These are phyloP conservation scores for Cyclaneusma minus DNA, from an alignment of 2,329 filamentous ascomycete species.

Conservation along the genomic window DNA sequence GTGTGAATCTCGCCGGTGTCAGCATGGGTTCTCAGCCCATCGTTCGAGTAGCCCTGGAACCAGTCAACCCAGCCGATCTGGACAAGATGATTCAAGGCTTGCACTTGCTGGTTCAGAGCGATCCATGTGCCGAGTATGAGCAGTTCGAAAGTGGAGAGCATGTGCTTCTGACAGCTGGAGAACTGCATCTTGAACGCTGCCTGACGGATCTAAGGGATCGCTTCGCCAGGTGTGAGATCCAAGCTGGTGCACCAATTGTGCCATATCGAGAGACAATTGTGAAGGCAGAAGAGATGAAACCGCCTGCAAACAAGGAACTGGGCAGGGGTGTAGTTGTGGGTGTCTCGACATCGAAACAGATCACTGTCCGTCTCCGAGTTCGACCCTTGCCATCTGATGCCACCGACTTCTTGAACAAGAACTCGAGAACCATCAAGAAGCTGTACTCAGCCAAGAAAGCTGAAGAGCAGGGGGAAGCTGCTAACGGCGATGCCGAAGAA, in stretches of 20 bases:
- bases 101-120: conserved; percentile 77
- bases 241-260: conserved; percentile 86
- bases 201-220: conserved; percentile 84
- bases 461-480: conserved; percentile 25
- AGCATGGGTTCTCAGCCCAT: conserved; percentile 73
- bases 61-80: conserved; percentile 74
- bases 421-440: conserved; percentile 61
- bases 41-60: conserved; percentile 90
- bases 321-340: conserved; percentile 67
- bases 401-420: conserved; percentile 74
- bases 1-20: conserved; percentile 81
- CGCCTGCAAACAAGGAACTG: conserved; percentile 70
- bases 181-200: conserved; percentile 86
- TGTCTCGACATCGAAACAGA: conserved; percentile 71
- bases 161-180: conserved; percentile 84
- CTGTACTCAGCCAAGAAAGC: conserved; percentile 58
- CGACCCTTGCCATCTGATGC: conserved; percentile 63
- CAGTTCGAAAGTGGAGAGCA: conserved; percentile 88
- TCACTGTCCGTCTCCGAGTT: conserved; percentile 62
- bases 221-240: conserved; percentile 88
- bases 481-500: conserved; percentile 12
- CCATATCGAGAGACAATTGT: conserved; percentile 92
- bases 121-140: conserved; percentile 92
- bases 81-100: conserved; percentile 90
- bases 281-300: conserved; percentile 77